phyloP scores from a whole-genome alignment of 257 asterid genomes.

The Primulina tabacum region DNA sequence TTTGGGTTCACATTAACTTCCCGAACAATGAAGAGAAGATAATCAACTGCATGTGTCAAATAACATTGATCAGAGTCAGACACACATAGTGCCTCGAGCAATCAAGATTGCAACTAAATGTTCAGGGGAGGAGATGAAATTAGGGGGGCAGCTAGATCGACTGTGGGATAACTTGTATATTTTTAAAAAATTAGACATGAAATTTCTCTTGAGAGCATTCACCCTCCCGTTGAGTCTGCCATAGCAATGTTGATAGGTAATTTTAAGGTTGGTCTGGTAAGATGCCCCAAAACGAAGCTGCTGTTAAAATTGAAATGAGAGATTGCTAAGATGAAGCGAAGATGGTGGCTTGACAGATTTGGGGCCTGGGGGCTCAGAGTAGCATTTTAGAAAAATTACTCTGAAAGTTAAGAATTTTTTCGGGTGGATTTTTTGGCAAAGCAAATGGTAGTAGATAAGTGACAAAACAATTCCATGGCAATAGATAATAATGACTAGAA shows the following conservation, averaged over 20 bases:
- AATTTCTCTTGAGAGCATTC: too few relatives aligned
- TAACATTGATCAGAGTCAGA: conserved; percentile 7
- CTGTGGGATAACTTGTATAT: neutral
- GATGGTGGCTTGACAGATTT: too few relatives aligned
- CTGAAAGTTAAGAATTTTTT: neutral
- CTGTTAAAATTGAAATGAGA: too few relatives aligned
- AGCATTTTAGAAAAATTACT: too few relatives aligned
- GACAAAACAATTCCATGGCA: neutral
- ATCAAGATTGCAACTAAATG: neutral
- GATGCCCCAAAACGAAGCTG: too few relatives aligned
- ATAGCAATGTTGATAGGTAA: too few relatives aligned
- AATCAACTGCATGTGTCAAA: conserved; percentile 60
- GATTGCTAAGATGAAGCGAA: too few relatives aligned
- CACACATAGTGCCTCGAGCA: neutral
- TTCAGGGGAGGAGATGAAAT: neutral
- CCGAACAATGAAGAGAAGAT: conserved; percentile 81
- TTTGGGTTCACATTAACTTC: conserved; percentile 77
- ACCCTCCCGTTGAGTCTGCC: too few relatives aligned
- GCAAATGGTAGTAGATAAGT: neutral
- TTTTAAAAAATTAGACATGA: too few relatives aligned
- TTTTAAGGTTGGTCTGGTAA: too few relatives aligned
- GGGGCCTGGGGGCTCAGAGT: too few relatives aligned
- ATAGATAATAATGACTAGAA: neutral
- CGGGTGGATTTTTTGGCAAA: neutral
- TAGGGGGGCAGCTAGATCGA: neutral